Percentiles rank a stretch among this genome's conserved stretches.
These are phyloP conservation scores for Xylaria sp. DNA, from an alignment of 2,329 filamentous ascomycete species.

Conservation along the genomic window DNA sequence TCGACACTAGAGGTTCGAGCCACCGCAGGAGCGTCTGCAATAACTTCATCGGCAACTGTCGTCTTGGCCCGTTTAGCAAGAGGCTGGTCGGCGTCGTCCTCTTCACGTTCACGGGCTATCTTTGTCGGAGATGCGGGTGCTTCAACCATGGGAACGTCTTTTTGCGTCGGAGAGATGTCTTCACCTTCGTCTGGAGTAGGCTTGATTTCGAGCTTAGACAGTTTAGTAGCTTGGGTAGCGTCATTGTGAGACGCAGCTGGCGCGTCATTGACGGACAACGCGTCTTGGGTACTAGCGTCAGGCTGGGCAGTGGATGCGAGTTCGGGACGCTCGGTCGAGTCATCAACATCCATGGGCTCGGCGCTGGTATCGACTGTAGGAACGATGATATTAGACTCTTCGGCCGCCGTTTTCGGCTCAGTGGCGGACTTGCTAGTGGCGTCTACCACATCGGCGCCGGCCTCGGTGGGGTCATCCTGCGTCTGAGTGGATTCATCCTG, in stretches of 20 bases:
- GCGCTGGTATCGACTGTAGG: neutral
- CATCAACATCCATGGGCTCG: conserved; percentile 32
- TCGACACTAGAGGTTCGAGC: conserved; percentile 15
- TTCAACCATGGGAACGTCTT: conserved; percentile 26
- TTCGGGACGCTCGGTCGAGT: conserved; percentile 21
- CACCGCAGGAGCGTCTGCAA: conserved; percentile 27
- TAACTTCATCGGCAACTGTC: conserved; percentile 41
- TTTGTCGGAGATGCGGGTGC: conserved; percentile 40
- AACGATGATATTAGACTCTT: neutral
- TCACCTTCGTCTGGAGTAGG: conserved; percentile 20
- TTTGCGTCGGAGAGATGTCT: conserved; percentile 20
- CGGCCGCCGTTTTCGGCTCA: conserved; percentile 10
- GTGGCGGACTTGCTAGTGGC: conserved; percentile 9
- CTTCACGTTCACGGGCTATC: conserved; percentile 70
- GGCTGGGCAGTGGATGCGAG: conserved; percentile 22
- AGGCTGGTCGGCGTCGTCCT: conserved; percentile 57
- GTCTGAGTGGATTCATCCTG: neutral
- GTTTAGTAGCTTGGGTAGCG: conserved; percentile 30
- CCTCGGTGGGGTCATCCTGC: neutral
- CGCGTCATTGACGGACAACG: conserved; percentile 22
- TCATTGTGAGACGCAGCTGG: conserved; percentile 30
- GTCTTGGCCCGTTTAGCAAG: conserved; percentile 77
- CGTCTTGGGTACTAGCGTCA: conserved; percentile 22
- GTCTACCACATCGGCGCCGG: neutral
- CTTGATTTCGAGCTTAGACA: conserved; percentile 32